Conservation (phyloP, 345 rosid genomes). For the Corchorus capsularis region DNA sequence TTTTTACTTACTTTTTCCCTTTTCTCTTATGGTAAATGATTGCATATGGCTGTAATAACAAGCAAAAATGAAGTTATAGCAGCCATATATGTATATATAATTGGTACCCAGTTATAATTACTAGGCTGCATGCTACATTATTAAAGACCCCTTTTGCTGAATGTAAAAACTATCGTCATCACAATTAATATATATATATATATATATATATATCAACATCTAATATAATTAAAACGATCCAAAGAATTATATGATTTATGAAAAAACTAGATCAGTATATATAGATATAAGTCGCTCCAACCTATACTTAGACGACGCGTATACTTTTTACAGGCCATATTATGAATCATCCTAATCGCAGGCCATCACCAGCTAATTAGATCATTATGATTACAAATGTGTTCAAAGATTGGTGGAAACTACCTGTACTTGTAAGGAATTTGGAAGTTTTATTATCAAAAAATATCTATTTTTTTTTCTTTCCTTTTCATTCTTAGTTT, state of each 20-base stretch:
- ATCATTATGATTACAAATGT: neutral
- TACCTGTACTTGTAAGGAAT: neutral
- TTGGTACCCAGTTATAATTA: neutral
- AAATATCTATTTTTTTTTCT: neutral
- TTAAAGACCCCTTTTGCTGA: neutral
- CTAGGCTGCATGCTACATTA: neutral
- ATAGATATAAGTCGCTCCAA: no score
- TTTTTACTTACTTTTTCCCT: neutral
- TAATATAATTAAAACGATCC: neutral
- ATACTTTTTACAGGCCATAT: no score
- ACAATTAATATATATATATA: neutral
- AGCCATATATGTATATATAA: neutral
- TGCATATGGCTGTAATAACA: neutral
- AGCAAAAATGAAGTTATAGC: conserved; percentile 14
- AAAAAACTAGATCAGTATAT: no score
- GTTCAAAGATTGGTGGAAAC: neutral
- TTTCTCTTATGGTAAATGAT: neutral
- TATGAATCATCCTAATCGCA: neutral
- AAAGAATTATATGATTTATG: no score
- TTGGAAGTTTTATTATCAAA: neutral
- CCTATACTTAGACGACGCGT: no score
- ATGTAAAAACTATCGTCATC: neutral
- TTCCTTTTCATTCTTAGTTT: conserved; percentile 1
- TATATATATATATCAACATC: no score
- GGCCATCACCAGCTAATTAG: neutral